Conservation (phyloP, 768 basidiomycete genomes). For the Mycena galopus region DNA sequence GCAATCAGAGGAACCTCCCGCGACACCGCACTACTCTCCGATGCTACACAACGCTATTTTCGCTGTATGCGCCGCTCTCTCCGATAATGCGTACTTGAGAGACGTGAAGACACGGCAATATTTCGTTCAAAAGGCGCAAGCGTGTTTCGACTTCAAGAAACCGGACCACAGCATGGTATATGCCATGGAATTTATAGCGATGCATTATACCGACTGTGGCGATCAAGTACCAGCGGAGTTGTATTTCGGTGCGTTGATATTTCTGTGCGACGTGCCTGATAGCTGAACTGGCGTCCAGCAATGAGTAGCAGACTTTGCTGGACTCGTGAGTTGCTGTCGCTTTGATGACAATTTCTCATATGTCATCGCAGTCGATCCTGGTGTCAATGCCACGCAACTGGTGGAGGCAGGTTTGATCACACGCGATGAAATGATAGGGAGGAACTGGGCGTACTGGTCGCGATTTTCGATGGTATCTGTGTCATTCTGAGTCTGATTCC, state of each 20-base stretch:
- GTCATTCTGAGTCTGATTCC: background rate
- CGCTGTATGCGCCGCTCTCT: constrained; percentile 33
- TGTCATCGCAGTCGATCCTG: constrained; percentile 50
- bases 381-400: constrained; percentile 52
- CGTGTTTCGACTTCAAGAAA: constrained; percentile 31
- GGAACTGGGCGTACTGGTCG: constrained; percentile 58
- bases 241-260: constrained; percentile 26
- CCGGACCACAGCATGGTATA: constrained; percentile 39
- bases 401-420: constrained; percentile 54
- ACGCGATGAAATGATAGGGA: constrained; percentile 50
- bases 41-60: constrained; percentile 66
- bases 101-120: constrained; percentile 29
- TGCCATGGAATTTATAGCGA: constrained; percentile 36
- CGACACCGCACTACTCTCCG: constrained; percentile 61
- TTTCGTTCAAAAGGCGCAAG: constrained; percentile 35
- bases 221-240: constrained; percentile 36
- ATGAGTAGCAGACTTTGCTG: constrained; percentile 27
- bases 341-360: background rate
- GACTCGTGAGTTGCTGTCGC: constrained; percentile 13
- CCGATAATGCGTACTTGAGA: constrained; percentile 34
- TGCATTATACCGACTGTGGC: constrained; percentile 33
- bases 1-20: constrained; percentile 38
- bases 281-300: background rate
- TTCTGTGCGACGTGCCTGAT: background rate
- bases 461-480: constrained; percentile 48